Evolutionary conservation across 1,284 basidiomycete species (phyloP).

Genomic region (Sporisorium iseilematis-ciliati): DNA sequence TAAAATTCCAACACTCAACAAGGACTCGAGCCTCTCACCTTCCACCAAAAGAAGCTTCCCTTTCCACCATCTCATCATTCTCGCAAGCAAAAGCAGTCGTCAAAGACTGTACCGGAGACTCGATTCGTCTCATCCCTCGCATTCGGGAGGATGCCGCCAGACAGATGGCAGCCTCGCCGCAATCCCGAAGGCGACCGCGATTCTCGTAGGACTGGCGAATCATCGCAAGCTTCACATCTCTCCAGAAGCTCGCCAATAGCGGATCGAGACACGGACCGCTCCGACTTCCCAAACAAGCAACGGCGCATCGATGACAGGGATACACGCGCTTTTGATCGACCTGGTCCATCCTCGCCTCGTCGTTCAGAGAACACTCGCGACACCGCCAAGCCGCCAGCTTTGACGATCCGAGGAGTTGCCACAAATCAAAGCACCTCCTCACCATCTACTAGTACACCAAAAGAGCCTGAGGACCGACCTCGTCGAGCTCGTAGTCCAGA

Average conservation of each 20-base stretch:
- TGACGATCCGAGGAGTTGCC: slow-evolving; percentile 39
- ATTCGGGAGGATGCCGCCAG: slow-evolving; percentile 23
- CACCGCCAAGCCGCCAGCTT: slow-evolving; percentile 12
- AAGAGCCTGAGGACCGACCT: slow-evolving; percentile 9
- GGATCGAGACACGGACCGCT: slow-evolving; percentile 16
- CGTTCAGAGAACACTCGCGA: slow-evolving; percentile 16
- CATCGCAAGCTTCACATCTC: slow-evolving; percentile 16
- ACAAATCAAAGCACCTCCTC: slow-evolving; percentile 21
- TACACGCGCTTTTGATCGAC: slow-evolving; percentile 4
- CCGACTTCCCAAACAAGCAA: slow-evolving; percentile 31
- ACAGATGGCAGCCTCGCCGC: slow-evolving; percentile 41
- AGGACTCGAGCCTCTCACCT: neutral
- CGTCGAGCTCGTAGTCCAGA: slow-evolving; percentile 31
- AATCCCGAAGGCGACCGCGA: slow-evolving; percentile 18
- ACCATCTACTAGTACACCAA: neutral
- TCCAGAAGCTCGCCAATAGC: slow-evolving; percentile 6
- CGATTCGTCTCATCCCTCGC: neutral
- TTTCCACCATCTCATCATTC: neutral
- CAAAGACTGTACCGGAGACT: slow-evolving; percentile 1
- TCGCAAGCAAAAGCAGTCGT: slow-evolving; percentile 3
- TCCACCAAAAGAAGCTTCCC: neutral
- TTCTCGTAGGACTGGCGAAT: slow-evolving; percentile 7
- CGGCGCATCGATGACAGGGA: slow-evolving; percentile 28
- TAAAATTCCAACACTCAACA: slow-evolving; percentile 14
- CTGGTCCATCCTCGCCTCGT: slow-evolving; percentile 21